Base-by-base conservation (phyloP, 768 basidiomycete genomes). In the Lyophyllum semitale region DNA sequence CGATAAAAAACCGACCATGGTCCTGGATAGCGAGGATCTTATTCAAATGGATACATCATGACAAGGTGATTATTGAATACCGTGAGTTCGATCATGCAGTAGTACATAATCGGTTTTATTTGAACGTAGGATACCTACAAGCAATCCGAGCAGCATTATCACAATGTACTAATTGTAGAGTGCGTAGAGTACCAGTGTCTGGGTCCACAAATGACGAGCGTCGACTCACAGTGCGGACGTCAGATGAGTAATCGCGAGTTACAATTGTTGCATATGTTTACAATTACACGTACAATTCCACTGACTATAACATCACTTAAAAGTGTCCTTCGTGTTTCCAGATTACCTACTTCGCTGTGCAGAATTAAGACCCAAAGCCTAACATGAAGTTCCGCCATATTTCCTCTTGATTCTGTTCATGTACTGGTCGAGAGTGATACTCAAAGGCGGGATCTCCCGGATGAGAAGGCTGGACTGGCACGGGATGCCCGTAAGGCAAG, bases 21-120 rank as follows among this genome's bases (percentile, higher is more conserved):
- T 62, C 6, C 63, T 75, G 17, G 74, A 78, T 23, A 73, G 74
- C 12, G 80, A 82, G 46, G 72, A 71, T 45, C 68, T 88, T 23
- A 74, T 87, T 48, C 77, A 73, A 57, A 87, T 88, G 79, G 84
- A 87, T 58, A 54, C 29, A n/a, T 27, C 58, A 38, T 64, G 46
- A 58, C 18, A 27, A 9, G 15, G 33, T 7, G 15, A 23, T 58
- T 42, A 20, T 40, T 30, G 42, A 29, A 32, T 41, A 40, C 53
- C n/a, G 29, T 12, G 25, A 40, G 5, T 27, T 25, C 7, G 37
- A 13, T 4, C n/a, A n/a, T n/a, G n/a, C n/a, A n/a, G n/a, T n/a
- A n/a, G n/a, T n/a, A n/a, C n/a, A n/a, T n/a, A n/a, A n/a, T n/a
- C n/a, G n/a, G n/a, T n/a, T n/a, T n/a, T n/a, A n/a, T n/a, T n/a